Percentiles rank a stretch among this genome's conserved stretches.
Conservation (phyloP, 2,329 filamentous ascomycete genomes). For the Trichoderma harzianum region DNA sequence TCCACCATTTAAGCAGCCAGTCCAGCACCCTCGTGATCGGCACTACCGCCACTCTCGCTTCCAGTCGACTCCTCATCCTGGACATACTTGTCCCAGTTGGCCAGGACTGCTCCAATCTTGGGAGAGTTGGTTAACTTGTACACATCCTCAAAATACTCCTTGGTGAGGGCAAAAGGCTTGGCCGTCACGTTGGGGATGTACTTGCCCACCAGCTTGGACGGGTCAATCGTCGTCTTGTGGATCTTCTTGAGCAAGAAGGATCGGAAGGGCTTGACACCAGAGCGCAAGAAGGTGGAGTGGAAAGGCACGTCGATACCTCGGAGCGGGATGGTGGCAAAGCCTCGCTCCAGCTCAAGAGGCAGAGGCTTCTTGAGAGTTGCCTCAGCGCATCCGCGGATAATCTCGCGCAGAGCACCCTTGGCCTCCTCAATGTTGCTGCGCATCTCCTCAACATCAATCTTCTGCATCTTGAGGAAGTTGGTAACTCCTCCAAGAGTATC, state of each 20-base stretch:
- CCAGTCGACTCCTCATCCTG: constrained; percentile 44
- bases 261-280: constrained; percentile 97
- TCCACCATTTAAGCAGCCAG: constrained; percentile 36
- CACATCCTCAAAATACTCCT: constrained; percentile 99
- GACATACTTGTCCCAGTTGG: constrained; percentile 77
- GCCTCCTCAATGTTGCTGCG: constrained; percentile 89
- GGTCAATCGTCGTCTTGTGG: constrained; percentile 98
- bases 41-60: constrained; percentile 40
- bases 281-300: constrained; percentile 97
- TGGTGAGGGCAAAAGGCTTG: constrained; percentile 88
- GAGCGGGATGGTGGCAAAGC: constrained; percentile 94
- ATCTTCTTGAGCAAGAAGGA: constrained; percentile 99
- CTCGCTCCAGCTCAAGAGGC: constrained; percentile 86
- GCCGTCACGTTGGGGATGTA: constrained; percentile 99
- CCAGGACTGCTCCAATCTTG: constrained; percentile 74
- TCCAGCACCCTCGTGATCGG: constrained; percentile 41
- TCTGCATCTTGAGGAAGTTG: constrained; percentile 95
- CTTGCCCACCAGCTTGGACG: constrained; percentile 93
- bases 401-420: constrained; percentile 83
- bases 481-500: constrained; percentile 74
- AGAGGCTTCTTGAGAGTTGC: constrained; percentile 84
- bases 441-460: constrained; percentile 93
- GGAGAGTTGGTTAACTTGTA: constrained; percentile 86
- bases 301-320: constrained; percentile 98
- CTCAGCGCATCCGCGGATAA: constrained; percentile 84